These are phyloP conservation scores for Penicillium olsonii DNA, from an alignment of 2,329 filamentous ascomycete species.

Conservation along the genomic window DNA sequence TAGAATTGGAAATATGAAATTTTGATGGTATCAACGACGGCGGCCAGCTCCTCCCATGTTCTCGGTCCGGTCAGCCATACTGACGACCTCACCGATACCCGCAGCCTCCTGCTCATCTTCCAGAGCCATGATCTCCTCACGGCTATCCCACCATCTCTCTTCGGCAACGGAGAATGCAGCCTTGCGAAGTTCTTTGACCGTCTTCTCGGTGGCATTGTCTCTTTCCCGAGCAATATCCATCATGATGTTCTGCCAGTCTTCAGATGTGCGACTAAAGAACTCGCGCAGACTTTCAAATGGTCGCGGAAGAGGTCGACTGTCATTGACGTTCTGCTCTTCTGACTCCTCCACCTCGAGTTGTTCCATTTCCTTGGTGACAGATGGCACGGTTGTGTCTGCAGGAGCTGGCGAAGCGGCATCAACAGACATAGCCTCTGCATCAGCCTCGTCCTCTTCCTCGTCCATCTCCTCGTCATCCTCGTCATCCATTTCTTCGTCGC, in stretches of 20 bases:
- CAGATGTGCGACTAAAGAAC: slow-evolving; percentile 85
- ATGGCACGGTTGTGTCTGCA: slow-evolving; percentile 40
- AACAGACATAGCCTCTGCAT: slow-evolving; percentile 46
- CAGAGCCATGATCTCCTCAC: slow-evolving; percentile 86
- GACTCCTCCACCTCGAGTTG: slow-evolving; percentile 42
- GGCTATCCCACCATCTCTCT: slow-evolving; percentile 97
- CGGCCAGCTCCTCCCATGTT: slow-evolving; percentile 50
- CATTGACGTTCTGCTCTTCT: slow-evolving; percentile 58
- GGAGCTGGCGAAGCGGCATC: slow-evolving; percentile 39
- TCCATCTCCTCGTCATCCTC: slow-evolving; percentile 47
- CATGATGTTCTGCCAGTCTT: slow-evolving; percentile 86
- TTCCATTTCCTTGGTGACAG: slow-evolving; percentile 39
- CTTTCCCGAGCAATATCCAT: slow-evolving; percentile 73
- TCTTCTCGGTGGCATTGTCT: slow-evolving; percentile 57
- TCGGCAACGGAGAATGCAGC: slow-evolving; percentile 88
- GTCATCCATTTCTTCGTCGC: slow-evolving; percentile 57
- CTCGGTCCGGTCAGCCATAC: slow-evolving; percentile 70
- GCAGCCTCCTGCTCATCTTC: slow-evolving; percentile 97
- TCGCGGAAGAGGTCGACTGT: slow-evolving; percentile 72
- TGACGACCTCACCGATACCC: slow-evolving; percentile 92
- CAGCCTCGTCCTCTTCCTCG: slow-evolving; percentile 40
- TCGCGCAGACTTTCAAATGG: slow-evolving; percentile 90
- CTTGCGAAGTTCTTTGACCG: slow-evolving; percentile 89
- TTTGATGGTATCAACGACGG: slow-evolving; percentile 39
- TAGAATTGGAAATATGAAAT: neutral